Conservation (phyloP, 495 filamentous ascomycete genomes). For the Hypoxylon lenormandii region DNA sequence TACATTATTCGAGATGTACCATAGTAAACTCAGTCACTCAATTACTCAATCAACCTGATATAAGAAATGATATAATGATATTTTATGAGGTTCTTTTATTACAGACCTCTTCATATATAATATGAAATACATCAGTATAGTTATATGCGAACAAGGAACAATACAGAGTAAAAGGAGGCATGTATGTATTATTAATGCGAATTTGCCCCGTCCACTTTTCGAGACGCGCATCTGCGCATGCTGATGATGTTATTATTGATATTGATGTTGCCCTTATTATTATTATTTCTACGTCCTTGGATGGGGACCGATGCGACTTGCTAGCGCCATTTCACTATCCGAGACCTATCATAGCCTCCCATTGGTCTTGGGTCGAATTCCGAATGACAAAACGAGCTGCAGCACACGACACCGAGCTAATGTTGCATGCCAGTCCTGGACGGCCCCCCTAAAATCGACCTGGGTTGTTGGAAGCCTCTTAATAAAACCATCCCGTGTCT, state of each 20-base stretch:
- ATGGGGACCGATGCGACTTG: slow-evolving; percentile 34
- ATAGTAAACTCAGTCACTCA: too few species aligned
- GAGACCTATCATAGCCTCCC: slow-evolving; percentile 32
- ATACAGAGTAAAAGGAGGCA: neutral
- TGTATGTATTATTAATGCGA: slow-evolving; percentile 14
- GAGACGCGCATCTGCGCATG: slow-evolving; percentile 30
- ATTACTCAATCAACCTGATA: too few species aligned
- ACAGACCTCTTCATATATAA: too few species aligned
- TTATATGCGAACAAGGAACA: neutral
- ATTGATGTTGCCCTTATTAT: slow-evolving; percentile 27
- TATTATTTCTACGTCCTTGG: slow-evolving; percentile 17
- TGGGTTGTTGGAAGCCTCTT: neutral
- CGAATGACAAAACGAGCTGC: slow-evolving; percentile 41
- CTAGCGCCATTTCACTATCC: slow-evolving; percentile 43
- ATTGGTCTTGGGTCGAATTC: slow-evolving; percentile 24
- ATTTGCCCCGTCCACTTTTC: slow-evolving; percentile 31
- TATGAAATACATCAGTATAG: neutral
- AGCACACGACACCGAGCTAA: slow-evolving; percentile 23
- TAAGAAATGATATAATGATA: too few species aligned
- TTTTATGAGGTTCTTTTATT: too few species aligned
- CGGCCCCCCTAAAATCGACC: neutral
- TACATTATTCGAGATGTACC: too few species aligned
- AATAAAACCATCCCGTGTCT: neutral
- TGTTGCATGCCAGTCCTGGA: slow-evolving; percentile 33
- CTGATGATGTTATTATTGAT: slow-evolving; percentile 31